Conservation (phyloP, 2,329 filamentous ascomycete species). For the Botrytis pseudocinerea region DNA sequence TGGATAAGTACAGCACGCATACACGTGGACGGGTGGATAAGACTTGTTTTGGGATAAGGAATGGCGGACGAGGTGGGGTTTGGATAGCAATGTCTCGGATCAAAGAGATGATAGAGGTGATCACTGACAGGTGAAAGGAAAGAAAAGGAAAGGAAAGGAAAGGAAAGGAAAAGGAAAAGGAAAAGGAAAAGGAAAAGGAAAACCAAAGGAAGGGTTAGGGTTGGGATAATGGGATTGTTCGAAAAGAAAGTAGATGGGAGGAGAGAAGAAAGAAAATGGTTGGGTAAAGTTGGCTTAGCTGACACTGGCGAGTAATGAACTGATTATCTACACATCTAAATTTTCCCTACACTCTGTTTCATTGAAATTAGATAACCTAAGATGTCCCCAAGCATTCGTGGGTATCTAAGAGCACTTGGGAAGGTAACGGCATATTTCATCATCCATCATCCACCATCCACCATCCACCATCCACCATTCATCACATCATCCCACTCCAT, state of each 20-base stretch:
- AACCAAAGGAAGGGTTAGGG: neutral
- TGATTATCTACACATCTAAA: neutral
- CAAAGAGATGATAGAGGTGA: neutral
- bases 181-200: neutral
- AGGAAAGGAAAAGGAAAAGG: neutral
- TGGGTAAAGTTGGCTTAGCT: neutral
- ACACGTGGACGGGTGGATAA: slow-evolving; percentile 16
- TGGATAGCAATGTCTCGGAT: slow-evolving; percentile 3
- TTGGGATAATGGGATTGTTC: neutral
- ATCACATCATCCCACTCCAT: neutral
- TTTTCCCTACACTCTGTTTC: neutral
- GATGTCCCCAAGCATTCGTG: neutral
- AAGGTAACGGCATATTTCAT: neutral
- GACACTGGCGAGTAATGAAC: neutral
- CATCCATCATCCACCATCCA: neutral
- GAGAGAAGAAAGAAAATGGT: neutral
- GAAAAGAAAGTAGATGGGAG: too few relatives aligned
- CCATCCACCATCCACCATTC: neutral
- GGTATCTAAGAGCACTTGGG: neutral
- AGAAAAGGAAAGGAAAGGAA: neutral
- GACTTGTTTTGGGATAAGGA: slow-evolving; percentile 8
- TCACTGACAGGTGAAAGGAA: neutral
- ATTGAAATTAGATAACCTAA: neutral
- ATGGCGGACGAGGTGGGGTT: slow-evolving; percentile 1
- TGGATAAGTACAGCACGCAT: slow-evolving; percentile 4